These are phyloP conservation scores for Globisporangium sylvaticum DNA, from an alignment of 352 stramenopile genomes.

Conservation along the genomic window DNA sequence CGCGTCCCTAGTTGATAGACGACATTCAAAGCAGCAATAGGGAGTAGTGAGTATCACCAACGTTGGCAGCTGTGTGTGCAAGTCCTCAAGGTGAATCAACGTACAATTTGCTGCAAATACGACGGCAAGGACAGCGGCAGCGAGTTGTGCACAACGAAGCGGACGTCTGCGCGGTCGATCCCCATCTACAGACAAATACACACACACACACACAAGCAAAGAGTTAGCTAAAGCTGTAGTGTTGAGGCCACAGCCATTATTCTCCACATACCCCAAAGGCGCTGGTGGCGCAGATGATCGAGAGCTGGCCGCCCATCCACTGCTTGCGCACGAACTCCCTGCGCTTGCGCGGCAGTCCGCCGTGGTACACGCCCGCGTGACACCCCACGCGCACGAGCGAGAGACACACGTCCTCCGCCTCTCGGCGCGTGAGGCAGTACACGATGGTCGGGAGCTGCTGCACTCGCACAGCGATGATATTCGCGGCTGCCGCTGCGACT, in stretches of 20 bases:
- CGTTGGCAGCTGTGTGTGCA: neutral
- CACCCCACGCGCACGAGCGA: constrained; percentile 47
- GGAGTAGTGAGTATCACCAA: neutral
- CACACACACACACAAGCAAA: neutral
- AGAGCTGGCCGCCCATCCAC: constrained; percentile 73
- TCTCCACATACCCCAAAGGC: constrained; percentile 76
- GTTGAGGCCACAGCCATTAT: too few species aligned
- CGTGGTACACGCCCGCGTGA: constrained; percentile 67
- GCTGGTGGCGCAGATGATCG: constrained; percentile 73
- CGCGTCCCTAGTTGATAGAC: constrained; percentile 42
- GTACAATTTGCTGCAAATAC: constrained; percentile 79
- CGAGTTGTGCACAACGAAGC: constrained; percentile 71
- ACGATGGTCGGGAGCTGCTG: constrained; percentile 45
- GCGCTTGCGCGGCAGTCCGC: constrained; percentile 44
- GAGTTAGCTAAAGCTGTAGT: neutral
- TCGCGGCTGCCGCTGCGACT: constrained; percentile 15
- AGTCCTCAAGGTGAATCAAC: constrained; percentile 6
- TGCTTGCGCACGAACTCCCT: constrained; percentile 73
- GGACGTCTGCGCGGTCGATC: constrained; percentile 72
- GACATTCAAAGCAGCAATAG: neutral
- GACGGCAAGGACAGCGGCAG: constrained; percentile 57
- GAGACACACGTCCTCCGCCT: constrained; percentile 58
- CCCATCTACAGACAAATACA: constrained; percentile 51
- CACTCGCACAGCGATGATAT: constrained; percentile 42
- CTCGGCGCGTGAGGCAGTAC: constrained; percentile 70